Percentiles rank a stretch among this genome's conserved stretches.
Evolutionary conservation across 345 rosid species (phyloP).

Genomic region (Barbarea vulgaris): DNA sequence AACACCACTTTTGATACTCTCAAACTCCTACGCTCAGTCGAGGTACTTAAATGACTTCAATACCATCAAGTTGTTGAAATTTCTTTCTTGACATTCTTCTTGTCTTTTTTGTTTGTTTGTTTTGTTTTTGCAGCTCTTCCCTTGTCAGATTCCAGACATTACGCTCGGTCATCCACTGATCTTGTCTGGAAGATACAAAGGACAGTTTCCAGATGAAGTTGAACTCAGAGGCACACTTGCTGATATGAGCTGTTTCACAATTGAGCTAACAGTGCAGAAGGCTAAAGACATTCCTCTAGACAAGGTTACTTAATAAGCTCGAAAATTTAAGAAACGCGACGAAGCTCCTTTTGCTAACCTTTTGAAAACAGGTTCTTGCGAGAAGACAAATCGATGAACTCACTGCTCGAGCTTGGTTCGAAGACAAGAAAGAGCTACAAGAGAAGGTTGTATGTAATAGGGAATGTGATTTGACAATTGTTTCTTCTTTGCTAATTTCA

Average conservation of each 20-base stretch:
- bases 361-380: constrained; percentile 54
- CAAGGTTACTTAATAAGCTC: constrained; percentile 37
- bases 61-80: neutral
- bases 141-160: constrained; percentile 66
- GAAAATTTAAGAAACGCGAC: neutral
- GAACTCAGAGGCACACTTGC: constrained; percentile 63
- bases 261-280: constrained; percentile 64
- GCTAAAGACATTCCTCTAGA: constrained; percentile 65
- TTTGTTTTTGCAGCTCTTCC: constrained; percentile 51
- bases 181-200: constrained; percentile 71
- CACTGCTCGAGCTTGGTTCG: constrained; percentile 84
- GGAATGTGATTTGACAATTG: neutral
- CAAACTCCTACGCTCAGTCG: constrained; percentile 62
- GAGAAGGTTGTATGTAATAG: constrained; percentile 59
- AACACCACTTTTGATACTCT: constrained; percentile 52
- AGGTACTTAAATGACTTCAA: constrained; percentile 51
- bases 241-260: constrained; percentile 52
- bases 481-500: neutral
- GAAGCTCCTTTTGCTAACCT: neutral
- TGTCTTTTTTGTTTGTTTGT: constrained; percentile 11
- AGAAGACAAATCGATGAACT: constrained; percentile 73
- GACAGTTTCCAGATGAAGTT: constrained; percentile 61
- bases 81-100: constrained; percentile 24
- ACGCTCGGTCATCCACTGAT: constrained; percentile 62
- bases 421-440: constrained; percentile 58